phyloP scores from a whole-genome alignment of 495 filamentous ascomycete species.

The Neurospora terricola region DNA sequence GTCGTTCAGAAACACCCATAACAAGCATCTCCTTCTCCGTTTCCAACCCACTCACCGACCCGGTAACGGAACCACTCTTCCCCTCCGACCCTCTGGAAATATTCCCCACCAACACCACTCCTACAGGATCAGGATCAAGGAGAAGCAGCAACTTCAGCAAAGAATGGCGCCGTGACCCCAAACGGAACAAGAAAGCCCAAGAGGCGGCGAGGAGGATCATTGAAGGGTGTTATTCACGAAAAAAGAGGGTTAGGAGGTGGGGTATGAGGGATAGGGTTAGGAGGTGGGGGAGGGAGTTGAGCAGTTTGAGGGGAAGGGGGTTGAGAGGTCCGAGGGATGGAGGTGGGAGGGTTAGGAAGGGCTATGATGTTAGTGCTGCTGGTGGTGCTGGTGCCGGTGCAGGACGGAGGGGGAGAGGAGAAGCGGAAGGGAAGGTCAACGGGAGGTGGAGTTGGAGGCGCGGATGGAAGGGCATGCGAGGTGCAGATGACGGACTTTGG shows the following conservation, averaged over 20 bases:
- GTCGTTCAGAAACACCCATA: neutral
- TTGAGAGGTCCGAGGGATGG: neutral
- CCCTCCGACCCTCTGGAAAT: neutral
- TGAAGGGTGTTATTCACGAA: neutral
- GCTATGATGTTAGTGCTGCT: neutral
- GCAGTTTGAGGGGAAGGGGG: neutral
- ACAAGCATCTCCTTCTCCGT: neutral
- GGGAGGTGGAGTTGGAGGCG: neutral
- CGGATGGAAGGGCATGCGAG: neutral
- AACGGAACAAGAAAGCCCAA: neutral
- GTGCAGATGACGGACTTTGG: neutral
- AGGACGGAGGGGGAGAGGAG: neutral
- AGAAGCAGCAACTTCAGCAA: neutral
- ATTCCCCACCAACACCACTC: neutral
- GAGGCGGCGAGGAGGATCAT: neutral
- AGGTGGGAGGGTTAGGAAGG: neutral
- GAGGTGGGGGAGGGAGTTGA: neutral
- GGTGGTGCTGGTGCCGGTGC: neutral
- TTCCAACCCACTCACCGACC: neutral
- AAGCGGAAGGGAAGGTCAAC: neutral
- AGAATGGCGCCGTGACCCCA: neutral
- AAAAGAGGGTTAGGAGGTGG: neutral
- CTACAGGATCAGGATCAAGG: neutral
- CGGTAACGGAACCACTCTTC: neutral
- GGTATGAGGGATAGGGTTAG: neutral